Evolutionary conservation across 805 yeast genomes (phyloP).

Genomic region (Zygosaccharomyces gambellarensis): DNA sequence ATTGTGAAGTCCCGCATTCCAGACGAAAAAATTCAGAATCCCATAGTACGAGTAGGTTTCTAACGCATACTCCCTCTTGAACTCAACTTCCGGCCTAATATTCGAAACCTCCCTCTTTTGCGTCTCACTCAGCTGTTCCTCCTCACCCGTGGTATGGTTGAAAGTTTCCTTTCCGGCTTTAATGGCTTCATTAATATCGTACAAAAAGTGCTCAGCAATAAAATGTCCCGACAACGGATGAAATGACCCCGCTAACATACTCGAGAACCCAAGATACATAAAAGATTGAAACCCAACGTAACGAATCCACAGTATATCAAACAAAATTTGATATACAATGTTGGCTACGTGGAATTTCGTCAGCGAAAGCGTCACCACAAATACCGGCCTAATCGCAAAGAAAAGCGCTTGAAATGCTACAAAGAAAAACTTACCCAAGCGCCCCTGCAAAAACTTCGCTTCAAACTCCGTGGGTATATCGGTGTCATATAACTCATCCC

Average conservation of each 20-base stretch:
- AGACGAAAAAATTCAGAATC: constrained; percentile 64
- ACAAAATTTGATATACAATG: constrained; percentile 48
- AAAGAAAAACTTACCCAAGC: constrained; percentile 84
- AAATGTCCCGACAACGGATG: constrained; percentile 96
- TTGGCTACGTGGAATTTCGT: constrained; percentile 72
- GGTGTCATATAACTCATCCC: constrained; percentile 78
- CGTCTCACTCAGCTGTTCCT: constrained; percentile 6
- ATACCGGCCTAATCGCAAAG: constrained; percentile 88
- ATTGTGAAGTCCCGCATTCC: constrained; percentile 93
- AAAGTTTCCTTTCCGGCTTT: constrained; percentile 22
- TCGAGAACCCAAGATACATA: constrained; percentile 63
- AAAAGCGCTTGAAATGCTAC: constrained; percentile 86
- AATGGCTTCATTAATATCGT: constrained; percentile 47
- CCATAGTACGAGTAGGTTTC: constrained; percentile 93
- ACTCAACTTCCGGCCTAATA: constrained; percentile 13
- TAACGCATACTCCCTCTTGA: constrained; percentile 34
- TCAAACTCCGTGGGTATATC: constrained; percentile 82
- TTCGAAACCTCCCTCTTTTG: constrained; percentile 7
- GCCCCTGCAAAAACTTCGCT: constrained; percentile 65
- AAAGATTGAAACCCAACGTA: constrained; percentile 62
- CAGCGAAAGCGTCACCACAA: constrained; percentile 67
- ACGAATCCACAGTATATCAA: constrained; percentile 54
- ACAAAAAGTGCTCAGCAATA: constrained; percentile 87
- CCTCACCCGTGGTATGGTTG: constrained; percentile 18
- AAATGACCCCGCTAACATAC: constrained; percentile 84